Evolutionary conservation across 345 rosid genomes (phyloP).

Genomic region (Salix arbutifolia): DNA sequence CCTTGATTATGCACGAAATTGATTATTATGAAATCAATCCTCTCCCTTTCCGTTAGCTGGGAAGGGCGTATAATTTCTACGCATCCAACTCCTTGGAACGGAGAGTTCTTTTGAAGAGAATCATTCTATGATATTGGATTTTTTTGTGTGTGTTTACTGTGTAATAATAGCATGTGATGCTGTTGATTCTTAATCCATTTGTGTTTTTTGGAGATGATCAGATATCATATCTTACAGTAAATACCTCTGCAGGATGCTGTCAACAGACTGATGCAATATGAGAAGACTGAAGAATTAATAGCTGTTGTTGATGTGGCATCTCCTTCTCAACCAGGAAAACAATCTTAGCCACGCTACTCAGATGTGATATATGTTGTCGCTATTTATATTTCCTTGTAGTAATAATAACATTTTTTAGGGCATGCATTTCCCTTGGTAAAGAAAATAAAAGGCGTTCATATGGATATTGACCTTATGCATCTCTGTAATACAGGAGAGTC

Average conservation of each 20-base stretch:
- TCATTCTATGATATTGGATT: not conserved
- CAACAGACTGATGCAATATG: not conserved
- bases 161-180: not conserved
- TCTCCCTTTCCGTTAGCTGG: not conserved
- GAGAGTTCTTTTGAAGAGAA: not conserved
- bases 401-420: not conserved
- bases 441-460: not conserved
- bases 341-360: not conserved
- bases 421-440: not conserved
- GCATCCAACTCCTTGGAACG: not conserved
- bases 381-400: not conserved
- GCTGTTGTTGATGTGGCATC: not conserved
- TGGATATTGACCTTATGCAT: not conserved
- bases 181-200: not conserved
- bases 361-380: not conserved
- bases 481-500: not conserved
- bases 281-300: not conserved
- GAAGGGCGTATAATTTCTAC: not conserved
- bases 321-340: not conserved
- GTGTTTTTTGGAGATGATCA: constrained; percentile 2
- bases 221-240: not conserved
- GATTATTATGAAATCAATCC: not conserved
- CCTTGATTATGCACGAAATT: not conserved
- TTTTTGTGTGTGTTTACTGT: not conserved
- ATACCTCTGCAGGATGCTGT: constrained; percentile 54